Percentiles rank a stretch among this genome's conserved stretches.
Conservation (phyloP, 441 rosid genomes). For the Croton laevigatus region DNA sequence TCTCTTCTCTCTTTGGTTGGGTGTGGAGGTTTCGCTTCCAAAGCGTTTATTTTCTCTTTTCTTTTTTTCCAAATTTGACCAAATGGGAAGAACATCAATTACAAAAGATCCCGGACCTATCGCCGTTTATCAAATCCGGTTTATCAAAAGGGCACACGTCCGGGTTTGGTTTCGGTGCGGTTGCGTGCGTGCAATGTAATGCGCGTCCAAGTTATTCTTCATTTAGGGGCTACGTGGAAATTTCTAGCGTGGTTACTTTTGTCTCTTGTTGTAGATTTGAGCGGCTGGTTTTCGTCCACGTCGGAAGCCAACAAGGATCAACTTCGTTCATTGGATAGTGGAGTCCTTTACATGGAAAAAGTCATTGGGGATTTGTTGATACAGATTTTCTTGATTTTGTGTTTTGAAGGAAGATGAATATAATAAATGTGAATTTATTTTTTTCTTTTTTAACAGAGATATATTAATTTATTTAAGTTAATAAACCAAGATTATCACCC, state of each 20-base stretch:
- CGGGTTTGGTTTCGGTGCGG: conserved; percentile 60
- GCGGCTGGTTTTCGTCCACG: conserved; percentile 16
- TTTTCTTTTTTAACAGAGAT: no score
- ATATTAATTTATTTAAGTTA: no score
- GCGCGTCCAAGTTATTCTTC: conserved; percentile 26
- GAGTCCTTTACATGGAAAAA: not conserved
- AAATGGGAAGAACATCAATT: conserved; percentile 19
- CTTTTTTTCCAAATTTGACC: conserved; percentile 30
- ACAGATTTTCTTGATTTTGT: not conserved
- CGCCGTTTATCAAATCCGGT: conserved; percentile 71
- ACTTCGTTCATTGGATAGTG: not conserved
- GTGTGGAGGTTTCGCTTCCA: not conserved
- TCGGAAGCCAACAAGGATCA: not conserved
- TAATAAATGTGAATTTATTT: not conserved
- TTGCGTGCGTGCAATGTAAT: conserved; percentile 28
- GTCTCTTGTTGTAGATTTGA: not conserved
- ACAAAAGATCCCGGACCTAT: conserved; percentile 64
- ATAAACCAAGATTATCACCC: no score
- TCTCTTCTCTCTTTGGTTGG: conserved; percentile 10
- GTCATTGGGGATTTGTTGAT: not conserved
- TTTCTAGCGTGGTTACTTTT: not conserved
- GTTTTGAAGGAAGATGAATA: not conserved
- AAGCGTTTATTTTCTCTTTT: not conserved
- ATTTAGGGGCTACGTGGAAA: not conserved
- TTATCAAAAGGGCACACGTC: conserved; percentile 46